Percentiles rank a stretch among this genome's conserved stretches.
phyloP scores from a whole-genome alignment of 805 yeast genomes.

The Deakozyma indianensis region DNA sequence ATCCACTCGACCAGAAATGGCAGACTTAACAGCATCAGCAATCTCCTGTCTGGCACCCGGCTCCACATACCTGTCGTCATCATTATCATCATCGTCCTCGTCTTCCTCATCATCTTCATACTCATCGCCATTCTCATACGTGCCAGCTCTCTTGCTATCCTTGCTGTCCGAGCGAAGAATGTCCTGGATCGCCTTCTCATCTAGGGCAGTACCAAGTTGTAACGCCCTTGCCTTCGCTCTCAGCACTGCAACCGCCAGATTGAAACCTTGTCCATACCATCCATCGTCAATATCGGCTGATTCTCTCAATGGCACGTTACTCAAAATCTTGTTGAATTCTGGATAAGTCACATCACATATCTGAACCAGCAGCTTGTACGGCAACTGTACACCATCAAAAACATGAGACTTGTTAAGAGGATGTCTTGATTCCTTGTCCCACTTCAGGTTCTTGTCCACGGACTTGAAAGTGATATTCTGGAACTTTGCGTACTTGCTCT shows the following conservation, averaged over 20 bases:
- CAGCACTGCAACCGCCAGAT: background rate
- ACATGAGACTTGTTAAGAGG: background rate
- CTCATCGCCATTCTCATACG: background rate
- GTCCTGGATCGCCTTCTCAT: background rate
- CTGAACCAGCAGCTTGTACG: background rate
- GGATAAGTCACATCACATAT: background rate
- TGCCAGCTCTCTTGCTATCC: background rate
- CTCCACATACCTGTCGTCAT: background rate
- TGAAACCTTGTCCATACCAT: background rate
- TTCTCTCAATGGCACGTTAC: background rate
- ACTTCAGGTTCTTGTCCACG: conserved; percentile 11
- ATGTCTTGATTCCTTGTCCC: conserved; percentile 12
- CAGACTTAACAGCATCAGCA: background rate
- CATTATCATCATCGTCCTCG: background rate
- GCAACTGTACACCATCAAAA: background rate
- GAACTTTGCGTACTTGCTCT: conserved; percentile 39
- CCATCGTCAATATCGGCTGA: background rate
- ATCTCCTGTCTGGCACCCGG: background rate
- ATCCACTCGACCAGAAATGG: background rate
- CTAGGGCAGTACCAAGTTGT: background rate
- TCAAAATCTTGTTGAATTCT: background rate
- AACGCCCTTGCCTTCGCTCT: background rate
- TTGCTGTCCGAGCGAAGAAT: background rate
- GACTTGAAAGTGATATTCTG: conserved; percentile 80
- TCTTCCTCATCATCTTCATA: background rate